Base-by-base conservation (phyloP, 2,329 filamentous ascomycete species). In the Microsporum ferrugineum region DNA sequence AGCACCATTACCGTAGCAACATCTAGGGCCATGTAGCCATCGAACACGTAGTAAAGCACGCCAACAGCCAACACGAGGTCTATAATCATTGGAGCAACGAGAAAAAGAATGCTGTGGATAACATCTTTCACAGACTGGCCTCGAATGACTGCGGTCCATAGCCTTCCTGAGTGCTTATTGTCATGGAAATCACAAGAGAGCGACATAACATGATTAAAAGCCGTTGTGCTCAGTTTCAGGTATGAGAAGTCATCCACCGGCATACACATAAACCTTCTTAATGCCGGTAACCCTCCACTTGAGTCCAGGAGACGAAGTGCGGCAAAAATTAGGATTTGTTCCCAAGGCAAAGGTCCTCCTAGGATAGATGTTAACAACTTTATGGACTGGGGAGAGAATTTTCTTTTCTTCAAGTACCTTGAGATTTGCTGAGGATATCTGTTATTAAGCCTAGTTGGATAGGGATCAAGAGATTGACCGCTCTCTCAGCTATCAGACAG, bases 401-500 rank as follows among this genome's bases (percentile, higher is more conserved):
- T 61, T 72, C 39, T 17, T 43, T 17, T 14, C 17, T 43, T 43
- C 1, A n/a, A 2, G n/a, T 77, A 49, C 77, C 73, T 47, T 80
- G 78, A 39, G 68, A 71, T 6, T 78, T 76, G 34, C 79, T 79
- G 27, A 95, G 75, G 63, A 82, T 82, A 68, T 94, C 84, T 65
- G 89, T 86, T 64, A 95, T 85, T 62, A 88, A 84, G 65, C 89
- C 90, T 36, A 92, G 83, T 69, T 94, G 88, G 23, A 88, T 82
- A n/a, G 90, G 90, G 36, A 90, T 84, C 47, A 95, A 75, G 12
- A 95, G 77, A 66, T 91, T 89, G 57, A 95, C 77, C 3, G 82
- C 82, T 65, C 91, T 89, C 60, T 85, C 82, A 58, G 79, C 76
- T n/a, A 91, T 71, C 27, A 94, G 77, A 66, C 88, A 88, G 1